A percentile compares a stretch with the other conserved stretches of the same genome.
These are phyloP conservation scores for Phytophthora fragariaefolia DNA, from an alignment of 352 stramenopile species.

Conservation along the genomic window DNA sequence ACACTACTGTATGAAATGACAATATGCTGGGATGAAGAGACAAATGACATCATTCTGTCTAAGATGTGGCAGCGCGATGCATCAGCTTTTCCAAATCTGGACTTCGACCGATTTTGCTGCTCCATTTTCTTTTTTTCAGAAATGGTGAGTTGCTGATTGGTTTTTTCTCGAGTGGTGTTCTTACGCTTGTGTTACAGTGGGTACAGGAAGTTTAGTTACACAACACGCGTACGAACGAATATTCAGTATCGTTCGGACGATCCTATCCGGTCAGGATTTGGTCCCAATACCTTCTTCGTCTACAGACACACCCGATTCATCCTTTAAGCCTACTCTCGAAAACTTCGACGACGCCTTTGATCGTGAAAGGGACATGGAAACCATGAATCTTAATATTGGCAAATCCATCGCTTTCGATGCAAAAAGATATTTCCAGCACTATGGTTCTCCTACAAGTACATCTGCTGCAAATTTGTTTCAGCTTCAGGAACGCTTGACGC, in stretches of 20 bases:
- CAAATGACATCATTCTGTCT: constrained; percentile 44
- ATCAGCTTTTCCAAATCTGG: constrained; percentile 38
- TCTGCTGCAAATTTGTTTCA: constrained; percentile 10
- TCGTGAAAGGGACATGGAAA: constrained; percentile 32
- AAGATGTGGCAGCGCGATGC: constrained; percentile 64
- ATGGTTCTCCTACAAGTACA: constrained; percentile 23
- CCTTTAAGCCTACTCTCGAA: constrained; percentile 32
- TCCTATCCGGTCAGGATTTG: constrained; percentile 19
- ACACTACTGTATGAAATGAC: constrained; percentile 68
- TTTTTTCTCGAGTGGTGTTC: not conserved
- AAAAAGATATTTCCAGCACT: constrained; percentile 35
- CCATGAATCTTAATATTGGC: constrained; percentile 34
- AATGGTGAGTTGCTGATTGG: constrained; percentile 42
- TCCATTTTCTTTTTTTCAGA: constrained; percentile 68
- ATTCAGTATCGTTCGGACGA: constrained; percentile 30
- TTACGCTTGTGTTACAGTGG: constrained; percentile 15
- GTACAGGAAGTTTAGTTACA: constrained; percentile 28
- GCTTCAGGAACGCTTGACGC: not conserved
- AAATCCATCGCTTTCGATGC: constrained; percentile 44
- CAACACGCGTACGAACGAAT: constrained; percentile 34
- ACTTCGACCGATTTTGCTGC: constrained; percentile 64
- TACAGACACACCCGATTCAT: not conserved
- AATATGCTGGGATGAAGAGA: constrained; percentile 67
- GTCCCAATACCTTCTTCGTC: not conserved
- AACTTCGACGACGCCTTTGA: constrained; percentile 31